phyloP scores from a whole-genome alignment of 2,329 filamentous ascomycete species.

The Talaromyces sp. region DNA sequence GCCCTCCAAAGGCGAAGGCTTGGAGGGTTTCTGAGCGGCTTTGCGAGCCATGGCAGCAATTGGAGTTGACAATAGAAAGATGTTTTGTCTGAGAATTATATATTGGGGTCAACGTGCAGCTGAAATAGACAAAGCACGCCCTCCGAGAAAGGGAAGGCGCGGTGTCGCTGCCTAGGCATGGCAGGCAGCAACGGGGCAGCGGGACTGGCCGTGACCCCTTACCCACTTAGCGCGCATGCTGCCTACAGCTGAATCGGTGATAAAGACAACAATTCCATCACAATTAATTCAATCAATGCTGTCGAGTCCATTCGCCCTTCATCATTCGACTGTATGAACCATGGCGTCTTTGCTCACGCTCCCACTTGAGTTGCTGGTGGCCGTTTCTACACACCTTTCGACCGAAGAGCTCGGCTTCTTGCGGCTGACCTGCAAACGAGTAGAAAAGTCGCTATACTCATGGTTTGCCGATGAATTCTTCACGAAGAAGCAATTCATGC shows the following conservation, averaged over 20 bases:
- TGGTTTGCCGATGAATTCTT: not conserved
- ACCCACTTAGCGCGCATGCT: not conserved
- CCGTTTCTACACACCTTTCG: not conserved
- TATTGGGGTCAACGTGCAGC: not conserved
- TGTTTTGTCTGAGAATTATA: not conserved
- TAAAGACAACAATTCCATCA: not conserved
- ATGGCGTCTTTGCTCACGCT: not conserved
- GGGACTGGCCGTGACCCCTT: no score
- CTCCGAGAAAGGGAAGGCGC: not conserved
- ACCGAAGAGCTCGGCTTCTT: not conserved
- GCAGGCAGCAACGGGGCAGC: not conserved
- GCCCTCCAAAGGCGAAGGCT: not conserved
- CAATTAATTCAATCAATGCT: not conserved
- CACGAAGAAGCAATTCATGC: not conserved
- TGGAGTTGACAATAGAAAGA: not conserved
- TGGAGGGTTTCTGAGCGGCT: not conserved
- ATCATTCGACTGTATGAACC: not conserved
- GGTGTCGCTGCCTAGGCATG: not conserved
- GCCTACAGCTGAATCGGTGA: not conserved
- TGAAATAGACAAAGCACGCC: not conserved
- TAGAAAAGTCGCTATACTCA: not conserved
- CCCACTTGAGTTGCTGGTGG: not conserved
- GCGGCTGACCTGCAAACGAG: not conserved
- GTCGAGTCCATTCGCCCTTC: not conserved
- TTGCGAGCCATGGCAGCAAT: not conserved